Evolutionary conservation across 495 filamentous ascomycete genomes (phyloP), one percentile per base, ranked within the genome.

Genomic region (Choiromyces venosus): DNA sequence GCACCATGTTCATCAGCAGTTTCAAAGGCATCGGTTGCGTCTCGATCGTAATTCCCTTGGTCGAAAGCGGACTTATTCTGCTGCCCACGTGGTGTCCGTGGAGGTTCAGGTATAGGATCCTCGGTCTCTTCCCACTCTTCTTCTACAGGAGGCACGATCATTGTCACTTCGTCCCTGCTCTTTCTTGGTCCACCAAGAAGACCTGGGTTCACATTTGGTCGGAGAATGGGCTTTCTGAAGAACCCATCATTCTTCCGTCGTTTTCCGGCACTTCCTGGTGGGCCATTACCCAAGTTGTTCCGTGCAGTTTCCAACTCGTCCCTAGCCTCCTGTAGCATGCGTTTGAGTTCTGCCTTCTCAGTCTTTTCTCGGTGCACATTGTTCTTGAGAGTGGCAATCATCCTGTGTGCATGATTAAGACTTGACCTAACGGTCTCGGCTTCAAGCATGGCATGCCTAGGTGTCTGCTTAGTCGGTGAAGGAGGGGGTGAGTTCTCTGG

Each of bases 341-440:
- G 91, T 82, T 92, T 94, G 66, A 97, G 86, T 81, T 99, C 95
- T 35, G 97, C 87, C 85, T 97, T 99, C 82, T 99, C 95, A 0
- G 94, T 96, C 87, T 97, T 99, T 83, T 99, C 95, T 37, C 95
- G 91, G 81, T 97, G 93, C 68, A 98, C 91, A 76, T 93, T 97
- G 82, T 89, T 91, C 84, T 96, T 93, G 42, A 98, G 86, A 73
- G 92, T 94, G 81, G 97, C 93, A 69, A 99, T 97, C 87, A 96
- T 96, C 66, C 93, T 88, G 79, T 98, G 94, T 44, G 95, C 95
- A 83, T 98, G 95, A 71, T 94, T 91, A 39, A 97, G 85, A 29
- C 93, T 97, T 67, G 93, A 96, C 84, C 93, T 94, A 69, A 98
- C 83, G 3, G 95, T 99, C 83, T 99, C 95, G 0, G 93, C 91